Percentiles rank a stretch among this genome's conserved stretches.
These are phyloP conservation scores for Blastocystis hominis DNA, from an alignment of 352 stramenopile genomes.

Conservation along the genomic window DNA sequence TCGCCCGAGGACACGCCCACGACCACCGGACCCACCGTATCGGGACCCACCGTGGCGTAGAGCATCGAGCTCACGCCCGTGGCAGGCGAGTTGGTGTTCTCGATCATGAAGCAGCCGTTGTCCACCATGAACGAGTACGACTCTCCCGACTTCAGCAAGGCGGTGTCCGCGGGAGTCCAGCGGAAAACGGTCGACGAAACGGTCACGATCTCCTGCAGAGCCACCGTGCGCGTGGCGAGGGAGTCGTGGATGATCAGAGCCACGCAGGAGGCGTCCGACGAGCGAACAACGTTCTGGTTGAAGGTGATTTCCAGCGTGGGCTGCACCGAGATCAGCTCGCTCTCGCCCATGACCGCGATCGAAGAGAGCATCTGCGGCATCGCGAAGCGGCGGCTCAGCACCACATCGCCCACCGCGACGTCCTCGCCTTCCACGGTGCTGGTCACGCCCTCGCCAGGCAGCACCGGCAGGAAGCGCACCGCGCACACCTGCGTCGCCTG, in stretches of 20 bases:
- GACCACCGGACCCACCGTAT: background rate
- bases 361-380: background rate
- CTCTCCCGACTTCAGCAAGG: background rate
- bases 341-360: background rate
- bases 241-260: background rate
- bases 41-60: background rate
- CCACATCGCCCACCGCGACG: background rate
- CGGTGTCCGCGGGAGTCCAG: background rate
- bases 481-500: background rate
- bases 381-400: background rate
- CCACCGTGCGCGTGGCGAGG: background rate
- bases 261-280: background rate
- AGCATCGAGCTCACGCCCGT: background rate
- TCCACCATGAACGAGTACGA: background rate
- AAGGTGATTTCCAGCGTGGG: conserved; percentile 2
- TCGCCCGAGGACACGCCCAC: background rate
- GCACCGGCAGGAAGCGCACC: background rate
- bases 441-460: background rate
- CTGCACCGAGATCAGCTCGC: background rate
- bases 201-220: background rate
- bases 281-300: background rate
- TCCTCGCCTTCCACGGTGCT: background rate
- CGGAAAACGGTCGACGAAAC: background rate
- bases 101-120: background rate
- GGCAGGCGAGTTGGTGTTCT: background rate